Percentiles rank a stretch among this genome's conserved stretches.
Evolutionary conservation across 2,329 filamentous ascomycete genomes (phyloP).

Genomic region (Pseudogymnoascus destructans): DNA sequence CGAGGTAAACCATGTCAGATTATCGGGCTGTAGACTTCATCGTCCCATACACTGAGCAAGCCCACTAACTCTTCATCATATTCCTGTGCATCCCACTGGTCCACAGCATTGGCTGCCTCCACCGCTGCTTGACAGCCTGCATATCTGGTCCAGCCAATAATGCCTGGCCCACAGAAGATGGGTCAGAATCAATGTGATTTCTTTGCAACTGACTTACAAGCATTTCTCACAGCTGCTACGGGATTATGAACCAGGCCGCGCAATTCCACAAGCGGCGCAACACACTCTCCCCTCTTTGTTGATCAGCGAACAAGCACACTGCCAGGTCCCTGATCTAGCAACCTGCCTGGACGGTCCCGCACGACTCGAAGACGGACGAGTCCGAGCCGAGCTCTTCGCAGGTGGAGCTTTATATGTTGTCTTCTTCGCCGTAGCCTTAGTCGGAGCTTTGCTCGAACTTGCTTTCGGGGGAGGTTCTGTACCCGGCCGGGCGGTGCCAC

Average conservation of each 20-base stretch:
- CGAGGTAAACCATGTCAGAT: background rate
- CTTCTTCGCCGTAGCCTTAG: background rate
- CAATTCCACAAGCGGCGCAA: background rate
- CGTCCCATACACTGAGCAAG: background rate
- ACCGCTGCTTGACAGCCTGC: background rate
- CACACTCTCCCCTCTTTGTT: background rate
- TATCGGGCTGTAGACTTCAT: background rate
- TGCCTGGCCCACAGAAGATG: background rate
- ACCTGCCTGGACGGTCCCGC: background rate
- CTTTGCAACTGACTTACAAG: background rate
- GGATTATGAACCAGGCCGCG: background rate
- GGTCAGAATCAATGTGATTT: background rate
- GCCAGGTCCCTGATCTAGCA: background rate
- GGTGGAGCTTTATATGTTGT: background rate
- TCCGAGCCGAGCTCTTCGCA: background rate
- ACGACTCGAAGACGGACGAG: background rate
- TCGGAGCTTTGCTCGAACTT: background rate
- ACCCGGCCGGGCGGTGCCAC: slow-evolving; percentile 20
- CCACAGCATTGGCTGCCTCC: no score
- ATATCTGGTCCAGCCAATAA: background rate
- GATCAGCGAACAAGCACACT: background rate
- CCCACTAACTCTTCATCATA: background rate
- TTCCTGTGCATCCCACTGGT: no score
- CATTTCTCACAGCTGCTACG: background rate
- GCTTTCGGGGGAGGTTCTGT: background rate